A percentile compares a stretch with the other conserved stretches of the same genome.
Conservation (phyloP, 805 yeast species). For the Dipodascus geniculatus region DNA sequence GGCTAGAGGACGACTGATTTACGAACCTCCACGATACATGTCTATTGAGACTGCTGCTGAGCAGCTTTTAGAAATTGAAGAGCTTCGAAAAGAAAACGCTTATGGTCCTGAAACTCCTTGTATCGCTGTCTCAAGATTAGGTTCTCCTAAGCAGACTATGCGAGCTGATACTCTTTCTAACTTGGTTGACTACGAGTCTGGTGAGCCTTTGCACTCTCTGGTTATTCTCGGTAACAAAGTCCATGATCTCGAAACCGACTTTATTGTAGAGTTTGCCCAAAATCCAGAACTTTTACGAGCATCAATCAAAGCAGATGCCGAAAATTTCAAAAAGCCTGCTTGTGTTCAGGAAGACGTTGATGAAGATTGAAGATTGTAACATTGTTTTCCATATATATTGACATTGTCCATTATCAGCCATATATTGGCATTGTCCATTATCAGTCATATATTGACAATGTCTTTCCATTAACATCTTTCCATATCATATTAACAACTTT, state of each 20-base stretch:
- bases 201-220: constrained; percentile 89
- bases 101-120: constrained; percentile 85
- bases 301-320: constrained; percentile 33
- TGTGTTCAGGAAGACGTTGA: constrained; percentile 10
- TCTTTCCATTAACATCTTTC: too few species aligned
- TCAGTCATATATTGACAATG: not conserved
- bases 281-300: constrained; percentile 36
- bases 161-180: constrained; percentile 77
- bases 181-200: constrained; percentile 73
- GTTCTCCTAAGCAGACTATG: constrained; percentile 72
- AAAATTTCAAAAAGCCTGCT: constrained; percentile 13
- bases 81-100: constrained; percentile 58
- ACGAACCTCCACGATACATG: constrained; percentile 97
- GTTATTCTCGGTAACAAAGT: constrained; percentile 84
- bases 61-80: constrained; percentile 83
- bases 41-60: constrained; percentile 77
- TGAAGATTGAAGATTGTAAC: not conserved
- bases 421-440: not conserved
- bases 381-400: too few species aligned
- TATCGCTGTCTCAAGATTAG: constrained; percentile 84
- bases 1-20: constrained; percentile 83
- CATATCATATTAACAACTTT: too few species aligned
- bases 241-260: constrained; percentile 86
- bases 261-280: constrained; percentile 63
- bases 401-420: not conserved